These are phyloP conservation scores for Tilletia setariae DNA, from an alignment of 1,284 basidiomycete species.

Conservation along the genomic window DNA sequence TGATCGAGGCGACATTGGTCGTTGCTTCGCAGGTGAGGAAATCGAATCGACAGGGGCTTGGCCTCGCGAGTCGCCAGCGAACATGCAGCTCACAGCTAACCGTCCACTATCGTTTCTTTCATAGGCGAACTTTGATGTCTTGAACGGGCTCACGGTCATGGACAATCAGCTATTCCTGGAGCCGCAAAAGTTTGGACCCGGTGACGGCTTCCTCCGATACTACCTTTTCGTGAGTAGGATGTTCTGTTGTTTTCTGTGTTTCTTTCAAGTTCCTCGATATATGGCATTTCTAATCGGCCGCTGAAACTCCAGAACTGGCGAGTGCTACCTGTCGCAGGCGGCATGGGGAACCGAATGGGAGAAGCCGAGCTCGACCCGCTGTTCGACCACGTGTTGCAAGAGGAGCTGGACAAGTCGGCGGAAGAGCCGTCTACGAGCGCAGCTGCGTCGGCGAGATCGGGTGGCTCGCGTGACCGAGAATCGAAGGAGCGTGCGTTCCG, in stretches of 20 bases:
- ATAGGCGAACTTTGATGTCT: constrained; percentile 82
- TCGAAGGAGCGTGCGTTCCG: constrained; percentile 25
- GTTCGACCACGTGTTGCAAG: constrained; percentile 13
- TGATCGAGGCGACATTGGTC: constrained; percentile 75
- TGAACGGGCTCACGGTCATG: constrained; percentile 92
- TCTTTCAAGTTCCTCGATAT: not conserved
- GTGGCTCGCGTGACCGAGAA: constrained; percentile 21
- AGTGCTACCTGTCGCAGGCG: constrained; percentile 43
- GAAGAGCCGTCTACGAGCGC: not conserved
- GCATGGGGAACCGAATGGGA: constrained; percentile 44
- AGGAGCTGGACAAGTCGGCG: not conserved
- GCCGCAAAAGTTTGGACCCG: constrained; percentile 78
- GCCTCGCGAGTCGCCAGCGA: not conserved
- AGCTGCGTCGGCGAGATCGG: not conserved
- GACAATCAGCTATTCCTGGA: constrained; percentile 81
- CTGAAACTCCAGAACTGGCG: constrained; percentile 40
- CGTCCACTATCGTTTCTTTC: not conserved
- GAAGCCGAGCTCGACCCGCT: constrained; percentile 49
- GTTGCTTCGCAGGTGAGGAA: constrained; percentile 64
- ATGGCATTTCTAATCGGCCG: not conserved
- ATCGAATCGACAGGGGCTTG: constrained; percentile 16
- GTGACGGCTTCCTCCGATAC: constrained; percentile 83
- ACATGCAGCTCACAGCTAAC: no score
- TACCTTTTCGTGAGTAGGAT: constrained; percentile 65
- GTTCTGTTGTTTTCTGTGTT: no score